Evolutionary conservation across 2,329 filamentous ascomycete genomes (phyloP).

Genomic region (Sporothrix euskadiensis): DNA sequence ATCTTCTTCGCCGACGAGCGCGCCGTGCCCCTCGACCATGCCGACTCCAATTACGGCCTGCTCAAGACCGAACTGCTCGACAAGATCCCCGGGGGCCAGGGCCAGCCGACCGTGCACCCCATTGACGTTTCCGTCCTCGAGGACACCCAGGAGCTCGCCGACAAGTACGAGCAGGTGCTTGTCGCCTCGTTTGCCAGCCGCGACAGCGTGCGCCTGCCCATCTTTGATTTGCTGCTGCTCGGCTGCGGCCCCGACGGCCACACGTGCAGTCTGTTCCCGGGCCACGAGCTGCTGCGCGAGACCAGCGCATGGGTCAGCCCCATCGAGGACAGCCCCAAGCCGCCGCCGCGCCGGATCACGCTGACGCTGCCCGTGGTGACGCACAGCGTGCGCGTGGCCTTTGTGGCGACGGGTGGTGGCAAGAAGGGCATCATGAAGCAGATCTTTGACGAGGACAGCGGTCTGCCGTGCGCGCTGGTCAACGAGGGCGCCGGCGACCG

Average conservation of each 20-base stretch:
- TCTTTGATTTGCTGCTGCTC: slow-evolving; percentile 91
- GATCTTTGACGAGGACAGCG: slow-evolving; percentile 83
- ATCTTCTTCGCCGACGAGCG: slow-evolving; percentile 99
- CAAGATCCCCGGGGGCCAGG: slow-evolving; percentile 72
- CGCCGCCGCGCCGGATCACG: slow-evolving; percentile 85
- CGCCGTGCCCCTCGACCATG: slow-evolving; percentile 85
- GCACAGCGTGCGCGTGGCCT: slow-evolving; percentile 82
- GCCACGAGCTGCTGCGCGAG: slow-evolving; percentile 82
- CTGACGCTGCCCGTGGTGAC: slow-evolving; percentile 88
- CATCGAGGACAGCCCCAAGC: slow-evolving; percentile 93
- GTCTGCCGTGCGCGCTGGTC: slow-evolving; percentile 81
- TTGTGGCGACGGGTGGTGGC: slow-evolving; percentile 82
- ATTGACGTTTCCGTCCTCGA: slow-evolving; percentile 68
- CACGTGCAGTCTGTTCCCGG: slow-evolving; percentile 94
- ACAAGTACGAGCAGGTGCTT: slow-evolving; percentile 87
- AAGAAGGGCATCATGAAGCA: slow-evolving; percentile 92
- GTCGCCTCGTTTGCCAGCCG: slow-evolving; percentile 84
- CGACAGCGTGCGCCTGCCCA: slow-evolving; percentile 90
- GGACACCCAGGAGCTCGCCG: slow-evolving; percentile 88
- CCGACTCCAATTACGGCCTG: slow-evolving; percentile 90
- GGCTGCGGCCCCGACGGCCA: slow-evolving; percentile 96
- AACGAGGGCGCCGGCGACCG: slow-evolving; percentile 82
- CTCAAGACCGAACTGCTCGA: slow-evolving; percentile 85
- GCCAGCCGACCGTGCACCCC: slow-evolving; percentile 71
- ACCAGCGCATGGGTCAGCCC: slow-evolving; percentile 87